A percentile compares a stretch with the other conserved stretches of the same genome.
Evolutionary conservation across 768 basidiomycete species (phyloP).

Genomic region (Exsudoporus frostii): DNA sequence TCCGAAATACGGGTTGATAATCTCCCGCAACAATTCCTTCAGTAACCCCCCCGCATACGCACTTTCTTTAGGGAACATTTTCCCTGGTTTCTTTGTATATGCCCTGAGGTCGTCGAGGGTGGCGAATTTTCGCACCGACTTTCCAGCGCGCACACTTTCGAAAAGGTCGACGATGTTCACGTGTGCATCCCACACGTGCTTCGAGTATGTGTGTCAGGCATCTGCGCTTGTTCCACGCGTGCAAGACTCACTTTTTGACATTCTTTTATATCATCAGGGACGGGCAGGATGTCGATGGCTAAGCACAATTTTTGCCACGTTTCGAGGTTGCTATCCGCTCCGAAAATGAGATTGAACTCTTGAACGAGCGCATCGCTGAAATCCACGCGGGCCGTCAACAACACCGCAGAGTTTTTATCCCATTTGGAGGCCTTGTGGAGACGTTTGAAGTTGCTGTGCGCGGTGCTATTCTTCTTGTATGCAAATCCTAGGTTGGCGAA

Average conservation of each 20-base stretch:
- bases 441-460: conserved; percentile 20
- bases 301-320: conserved; percentile 28
- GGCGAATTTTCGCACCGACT: conserved; percentile 22
- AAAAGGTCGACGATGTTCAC: conserved; percentile 37
- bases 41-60: conserved; percentile 31
- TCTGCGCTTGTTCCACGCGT: background rate
- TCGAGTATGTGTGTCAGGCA: background rate
- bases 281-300: conserved; percentile 18
- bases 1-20: conserved; percentile 15
- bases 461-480: conserved; percentile 12
- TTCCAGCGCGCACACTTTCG: conserved; percentile 11
- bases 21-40: conserved; percentile 30
- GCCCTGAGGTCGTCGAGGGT: conserved; percentile 21
- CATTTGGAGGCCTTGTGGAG: conserved; percentile 7
- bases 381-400: background rate
- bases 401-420: background rate
- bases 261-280: conserved; percentile 15
- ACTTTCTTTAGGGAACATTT: conserved; percentile 28
- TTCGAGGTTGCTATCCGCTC: conserved; percentile 12
- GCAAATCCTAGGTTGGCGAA: conserved; percentile 15
- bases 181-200: conserved; percentile 27
- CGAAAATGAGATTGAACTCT: conserved; percentile 27
- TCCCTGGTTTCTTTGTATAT: conserved; percentile 23
- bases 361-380: conserved; percentile 22
- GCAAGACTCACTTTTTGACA: conserved; percentile 16